These are phyloP conservation scores for Daldinia grandis DNA, from an alignment of 495 filamentous ascomycete genomes.

Conservation along the genomic window DNA sequence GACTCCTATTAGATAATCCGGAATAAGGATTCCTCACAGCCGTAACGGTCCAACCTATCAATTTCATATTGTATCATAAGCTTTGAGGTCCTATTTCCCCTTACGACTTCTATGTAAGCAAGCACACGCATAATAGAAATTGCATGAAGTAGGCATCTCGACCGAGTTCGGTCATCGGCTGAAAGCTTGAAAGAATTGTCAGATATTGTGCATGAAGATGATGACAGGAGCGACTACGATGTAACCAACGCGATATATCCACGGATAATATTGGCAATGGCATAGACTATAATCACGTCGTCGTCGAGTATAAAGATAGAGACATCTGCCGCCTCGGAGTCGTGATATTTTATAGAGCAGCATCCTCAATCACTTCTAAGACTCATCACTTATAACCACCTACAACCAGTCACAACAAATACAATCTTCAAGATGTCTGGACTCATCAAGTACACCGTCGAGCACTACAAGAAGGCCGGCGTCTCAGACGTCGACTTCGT, in stretches of 20 bases:
- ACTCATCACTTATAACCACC: neutral
- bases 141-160: neutral
- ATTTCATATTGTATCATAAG: neutral
- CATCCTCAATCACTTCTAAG: neutral
- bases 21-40: neutral
- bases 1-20: neutral
- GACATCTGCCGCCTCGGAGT: neutral
- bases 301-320: neutral
- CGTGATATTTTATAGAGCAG: neutral
- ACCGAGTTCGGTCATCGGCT: slow-evolving; percentile 3
- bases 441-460: slow-evolving; percentile 27
- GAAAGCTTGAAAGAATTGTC: neutral
- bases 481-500: slow-evolving; percentile 23
- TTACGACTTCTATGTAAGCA: neutral
- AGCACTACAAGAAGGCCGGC: slow-evolving; percentile 31
- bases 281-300: neutral
- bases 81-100: neutral
- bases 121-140: neutral
- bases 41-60: neutral
- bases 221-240: neutral
- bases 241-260: neutral
- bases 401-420: neutral
- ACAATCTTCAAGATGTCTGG: slow-evolving; percentile 18
- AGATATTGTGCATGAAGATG: neutral
- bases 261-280: neutral